A percentile compares a stretch with the other conserved stretches of the same genome.
Conservation (phyloP, 2,329 filamentous ascomycete species). For the Leptographium flavum region DNA sequence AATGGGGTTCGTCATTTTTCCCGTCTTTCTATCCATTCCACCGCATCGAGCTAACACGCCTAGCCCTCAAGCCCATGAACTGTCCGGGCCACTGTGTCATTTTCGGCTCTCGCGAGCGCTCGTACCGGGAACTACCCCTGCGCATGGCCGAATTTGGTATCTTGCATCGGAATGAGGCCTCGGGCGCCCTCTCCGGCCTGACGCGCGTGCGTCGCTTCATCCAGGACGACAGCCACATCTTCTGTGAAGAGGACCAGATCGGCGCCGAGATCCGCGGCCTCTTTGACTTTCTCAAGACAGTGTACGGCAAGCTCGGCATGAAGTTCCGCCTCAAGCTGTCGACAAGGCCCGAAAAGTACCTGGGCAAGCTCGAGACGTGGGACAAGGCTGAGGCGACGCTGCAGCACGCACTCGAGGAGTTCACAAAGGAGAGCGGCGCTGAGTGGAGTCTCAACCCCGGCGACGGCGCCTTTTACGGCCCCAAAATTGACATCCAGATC, state of each 20-base stretch:
- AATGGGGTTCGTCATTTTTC: conserved; percentile 8
- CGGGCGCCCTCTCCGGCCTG: conserved; percentile 65
- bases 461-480: conserved; percentile 95
- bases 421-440: conserved; percentile 40
- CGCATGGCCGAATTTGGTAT: conserved; percentile 80
- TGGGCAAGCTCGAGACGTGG: conserved; percentile 81
- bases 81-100: conserved; percentile 80
- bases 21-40: background rate
- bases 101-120: conserved; percentile 58
- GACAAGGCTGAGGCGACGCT: conserved; percentile 74
- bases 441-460: conserved; percentile 87
- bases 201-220: conserved; percentile 78
- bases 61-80: conserved; percentile 59
- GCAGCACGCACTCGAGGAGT: conserved; percentile 64
- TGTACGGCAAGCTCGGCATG: conserved; percentile 70
- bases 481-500: conserved; percentile 96
- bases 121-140: conserved; percentile 68
- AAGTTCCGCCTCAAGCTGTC: conserved; percentile 91
- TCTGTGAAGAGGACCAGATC: conserved; percentile 72
- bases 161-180: conserved; percentile 75
- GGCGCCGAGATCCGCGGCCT: conserved; percentile 62
- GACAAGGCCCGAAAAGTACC: conserved; percentile 75
- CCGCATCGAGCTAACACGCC: background rate
- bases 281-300: conserved; percentile 72
- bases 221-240: conserved; percentile 73